Percentiles rank a stretch among this genome's conserved stretches.
phyloP scores from a whole-genome alignment of 1,284 basidiomycete genomes.

The Schizophyllum amplum region DNA sequence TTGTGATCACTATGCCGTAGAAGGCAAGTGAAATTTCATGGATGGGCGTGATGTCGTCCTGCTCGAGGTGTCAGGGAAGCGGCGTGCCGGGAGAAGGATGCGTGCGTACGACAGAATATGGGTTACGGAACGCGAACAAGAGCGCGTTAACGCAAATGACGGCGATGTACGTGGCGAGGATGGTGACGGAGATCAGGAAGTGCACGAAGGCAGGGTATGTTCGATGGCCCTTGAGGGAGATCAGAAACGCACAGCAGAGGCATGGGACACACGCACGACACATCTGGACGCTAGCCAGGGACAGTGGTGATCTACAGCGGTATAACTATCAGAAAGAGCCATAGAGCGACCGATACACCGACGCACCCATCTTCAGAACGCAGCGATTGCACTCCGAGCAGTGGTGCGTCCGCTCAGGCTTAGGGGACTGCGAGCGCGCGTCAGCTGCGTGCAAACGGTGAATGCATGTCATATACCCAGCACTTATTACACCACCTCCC shows the following conservation, averaged over 20 bases:
- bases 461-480: constrained; percentile 26
- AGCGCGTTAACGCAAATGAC: constrained; percentile 50
- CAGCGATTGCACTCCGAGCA: constrained; percentile 73
- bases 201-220: constrained; percentile 85
- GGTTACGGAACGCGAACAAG: constrained; percentile 60
- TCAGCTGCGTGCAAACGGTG: background rate
- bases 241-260: constrained; percentile 1
- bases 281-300: constrained; percentile 79
- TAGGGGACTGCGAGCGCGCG: constrained; percentile 41
- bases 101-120: constrained; percentile 45
- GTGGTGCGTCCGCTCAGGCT: constrained; percentile 82
- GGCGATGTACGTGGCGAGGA: constrained; percentile 58
- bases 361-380: constrained; percentile 78
- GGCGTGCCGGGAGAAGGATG: background rate
- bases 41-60: constrained; percentile 63
- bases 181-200: constrained; percentile 62
- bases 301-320: constrained; percentile 76
- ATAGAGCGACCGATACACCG: constrained; percentile 10
- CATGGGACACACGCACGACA: constrained; percentile 42
- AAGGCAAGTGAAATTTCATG: constrained; percentile 64
- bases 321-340: constrained; percentile 10
- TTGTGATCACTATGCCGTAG: constrained; percentile 51
- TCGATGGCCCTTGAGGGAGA: constrained; percentile 55
- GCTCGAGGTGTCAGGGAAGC: constrained; percentile 3
- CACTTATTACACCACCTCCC: constrained; percentile 72